Evolutionary conservation across 2,329 filamentous ascomycete genomes (phyloP), one percentile per base, ranked within the genome.

Genomic region (Parastagonospora nodorum): DNA sequence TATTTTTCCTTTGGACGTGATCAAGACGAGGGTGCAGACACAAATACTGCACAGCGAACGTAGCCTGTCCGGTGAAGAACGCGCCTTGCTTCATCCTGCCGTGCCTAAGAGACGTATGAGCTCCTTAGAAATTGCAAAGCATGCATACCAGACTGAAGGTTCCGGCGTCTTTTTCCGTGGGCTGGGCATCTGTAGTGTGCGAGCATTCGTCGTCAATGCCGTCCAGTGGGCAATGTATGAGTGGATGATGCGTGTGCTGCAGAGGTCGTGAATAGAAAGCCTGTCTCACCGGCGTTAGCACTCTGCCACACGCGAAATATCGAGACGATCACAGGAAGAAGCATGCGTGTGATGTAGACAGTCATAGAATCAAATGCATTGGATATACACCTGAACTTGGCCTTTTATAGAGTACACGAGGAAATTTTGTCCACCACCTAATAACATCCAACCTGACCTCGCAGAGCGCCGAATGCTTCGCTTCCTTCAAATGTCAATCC

Each of bases 221-320:
- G 88, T 90, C n/a, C 85, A 87, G 77, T 97, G 92, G 92, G 88
- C 88, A 19, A 84, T 90, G 5, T 97, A 97, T 70, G 92, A 97
- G 75, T 91, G 88, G 86, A 84, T 90, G 65, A 93, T 96, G 88
- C 69, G 67, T 43, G 48, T 73, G 27, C 58, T 71, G 11, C 63
- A 66, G 36, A 50, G 57, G 30, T 47, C 53, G 16, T 61, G 28
- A 50, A 36, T 39, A 35, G 7, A 5, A 10, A 15, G 14, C 27
- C 12, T 8, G 7, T 28, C 24, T 40, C 37, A 40, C 12, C 5
- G 27, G 12, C 12, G 12, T 14, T 8, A 24, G 7, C 6, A 19
- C 19, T n/a, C 12, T 16, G 16, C 8, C n/a, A 37, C 8, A 8
- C 14, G 7, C 32, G 14, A 37, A 8, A 37, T 16, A 16, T 8